Base-by-base conservation (phyloP, 495 filamentous ascomycete species). In the Chaetomidium leptoderma region DNA sequence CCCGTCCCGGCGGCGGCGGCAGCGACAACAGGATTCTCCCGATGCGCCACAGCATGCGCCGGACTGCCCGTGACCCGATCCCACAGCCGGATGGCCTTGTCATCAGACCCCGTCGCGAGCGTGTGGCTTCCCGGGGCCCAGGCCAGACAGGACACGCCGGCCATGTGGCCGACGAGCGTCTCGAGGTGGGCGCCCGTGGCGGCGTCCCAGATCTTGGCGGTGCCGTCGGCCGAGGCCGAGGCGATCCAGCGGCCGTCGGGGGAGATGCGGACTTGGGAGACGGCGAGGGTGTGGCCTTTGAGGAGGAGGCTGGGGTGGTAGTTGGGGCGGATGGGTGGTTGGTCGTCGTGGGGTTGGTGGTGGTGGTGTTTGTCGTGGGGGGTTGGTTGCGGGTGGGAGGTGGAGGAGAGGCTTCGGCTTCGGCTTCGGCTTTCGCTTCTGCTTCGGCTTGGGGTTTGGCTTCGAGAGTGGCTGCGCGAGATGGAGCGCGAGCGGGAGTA, bases 51-150 rank as follows among this genome's bases (percentile, higher is more conserved):
- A 6, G 70, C 86, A 77, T 62, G 86, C 67, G 78, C 85, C 2
- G 74, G 72, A 42, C 80, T 72, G 57, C 88, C 88, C 0, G 89
- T 92, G 14, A 82, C 74, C 17, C 90, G 79, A 69, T 96, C 87
- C 93, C 93, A 98, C 5, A 97, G 77, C 2, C 93, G 83, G 56
- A 98, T 97, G 0, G 88, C 85, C 70, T 97, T 98, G 78, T 98
- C 93, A 70, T 98, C 93, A 26, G 88, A 91, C 10, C 93, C 93
- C 17, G 91, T 91, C 0, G 92, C 95, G 44, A 98, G 79, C 3
- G 85, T 88, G 62, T 84, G 80, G 37, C 86, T 89, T 70, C 96
- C 91, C 2, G 95, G 92, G 47, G 84, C 82, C 93, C 93, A 98
- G 30, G 92, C 86, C 23, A 98, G 77, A 26, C 89, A 90, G 0